These are phyloP conservation scores for Oryza brachyantha DNA, from an alignment of 176 grass and related monocot species.

Conservation along the genomic window DNA sequence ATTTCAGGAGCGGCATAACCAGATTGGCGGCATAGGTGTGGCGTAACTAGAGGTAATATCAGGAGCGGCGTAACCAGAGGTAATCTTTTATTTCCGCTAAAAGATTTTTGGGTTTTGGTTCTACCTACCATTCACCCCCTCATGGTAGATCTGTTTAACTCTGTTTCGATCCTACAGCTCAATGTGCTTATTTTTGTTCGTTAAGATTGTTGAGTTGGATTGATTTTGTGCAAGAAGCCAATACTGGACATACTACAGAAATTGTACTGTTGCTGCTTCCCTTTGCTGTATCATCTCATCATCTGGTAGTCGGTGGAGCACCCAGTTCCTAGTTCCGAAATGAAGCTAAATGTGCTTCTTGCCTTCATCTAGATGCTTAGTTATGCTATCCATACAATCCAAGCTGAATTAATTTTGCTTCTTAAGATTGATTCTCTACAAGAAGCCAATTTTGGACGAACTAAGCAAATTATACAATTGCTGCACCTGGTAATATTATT, in stretches of 20 bases:
- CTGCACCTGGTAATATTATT: not conserved
- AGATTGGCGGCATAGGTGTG: no score
- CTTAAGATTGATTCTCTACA: not conserved
- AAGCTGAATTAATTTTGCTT: not conserved
- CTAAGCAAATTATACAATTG: not conserved
- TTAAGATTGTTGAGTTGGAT: not conserved
- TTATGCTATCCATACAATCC: not conserved
- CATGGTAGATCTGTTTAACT: no score
- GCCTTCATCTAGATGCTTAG: no score
- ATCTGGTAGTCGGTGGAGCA: not conserved
- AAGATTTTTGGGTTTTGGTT: no score
- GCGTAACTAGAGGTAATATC: no score
- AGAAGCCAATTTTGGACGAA: not conserved
- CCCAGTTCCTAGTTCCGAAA: not conserved
- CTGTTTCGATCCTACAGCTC: no score
- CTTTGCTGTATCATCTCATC: not conserved
- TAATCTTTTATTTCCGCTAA: no score
- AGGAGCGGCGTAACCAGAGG: no score
- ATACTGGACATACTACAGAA: no score
- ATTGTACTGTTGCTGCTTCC: not conserved
- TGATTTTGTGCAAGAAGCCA: not conserved
- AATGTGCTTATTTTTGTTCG: not conserved
- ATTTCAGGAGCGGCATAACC: no score
- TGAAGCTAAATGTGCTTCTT: not conserved
- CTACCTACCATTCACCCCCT: no score